Evolutionary conservation across 805 yeast species (phyloP), one percentile per base, ranked within the genome.

Genomic region (Jamesozyma rosinii): DNA sequence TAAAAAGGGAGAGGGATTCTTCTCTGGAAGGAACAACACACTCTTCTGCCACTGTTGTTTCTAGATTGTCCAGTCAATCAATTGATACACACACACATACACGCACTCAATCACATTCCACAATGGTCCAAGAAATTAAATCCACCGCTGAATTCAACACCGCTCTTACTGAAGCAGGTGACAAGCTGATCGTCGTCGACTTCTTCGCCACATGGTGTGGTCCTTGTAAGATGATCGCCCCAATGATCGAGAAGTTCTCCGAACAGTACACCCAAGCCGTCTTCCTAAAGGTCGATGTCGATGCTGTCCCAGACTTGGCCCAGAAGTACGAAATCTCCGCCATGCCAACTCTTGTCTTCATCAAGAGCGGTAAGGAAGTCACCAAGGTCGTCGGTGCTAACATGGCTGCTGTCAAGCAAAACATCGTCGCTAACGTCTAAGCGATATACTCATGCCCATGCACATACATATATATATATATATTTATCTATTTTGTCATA

Each of bases 171-270:
- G 75, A 82, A 59, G 55, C 66, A 45, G 72, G 71, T 58, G 76
- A 76, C 53, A 84, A 83, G 56, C 73, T 87, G 61, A 89, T 87
- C 54, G 89, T 92, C 55, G 86, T 92, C 54, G 97, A 92, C 72
- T 92, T 90, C 73, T 89, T 77, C 63, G 97, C 97, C 57, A 79
- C 89, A 49, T 92, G 97, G 97, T 90, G 98, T 69, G 97, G 97
- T 55, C 97, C 98, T 49, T 90, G 98, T 75, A 92, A 90, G 76
- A 85, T 85, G 79, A 83, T 92, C 68, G 89, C 96, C 44, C 98
- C 98, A 56, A 71, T 86, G 70, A 70, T 90, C 55, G 95, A 89
- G 62, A 82, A 83, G 66, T 81, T 89, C 60, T 71, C 88, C 35
- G 63, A 62, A 38, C 69, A 71, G 58, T 81, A 80, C 76, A 50